These are phyloP conservation scores for Stachybotrys chlorohalonatus DNA, from an alignment of 2,329 filamentous ascomycete genomes.

Conservation along the genomic window DNA sequence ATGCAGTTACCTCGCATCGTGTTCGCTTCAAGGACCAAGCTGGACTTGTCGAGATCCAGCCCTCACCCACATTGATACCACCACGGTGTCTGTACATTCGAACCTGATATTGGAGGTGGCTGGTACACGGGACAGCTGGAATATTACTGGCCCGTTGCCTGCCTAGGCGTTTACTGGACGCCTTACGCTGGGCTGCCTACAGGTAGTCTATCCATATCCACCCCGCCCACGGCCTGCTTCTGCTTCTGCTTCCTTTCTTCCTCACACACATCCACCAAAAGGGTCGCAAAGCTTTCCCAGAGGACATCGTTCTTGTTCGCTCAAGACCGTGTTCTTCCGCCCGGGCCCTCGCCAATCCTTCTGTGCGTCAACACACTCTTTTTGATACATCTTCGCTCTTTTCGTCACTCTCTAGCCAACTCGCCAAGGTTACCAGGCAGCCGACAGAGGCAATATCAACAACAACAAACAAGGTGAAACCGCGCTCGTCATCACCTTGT, in stretches of 20 bases:
- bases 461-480: neutral
- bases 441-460: neutral
- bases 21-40: neutral
- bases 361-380: conserved; percentile 28
- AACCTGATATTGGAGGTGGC: neutral
- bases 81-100: no score
- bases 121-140: neutral
- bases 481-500: neutral
- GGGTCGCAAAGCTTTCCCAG: conserved; percentile 47
- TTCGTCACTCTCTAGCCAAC: conserved; percentile 43
- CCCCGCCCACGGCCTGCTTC: conserved; percentile 12
- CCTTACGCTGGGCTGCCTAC: neutral
- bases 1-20: neutral
- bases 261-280: conserved; percentile 44
- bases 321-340: conserved; percentile 37
- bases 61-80: no score
- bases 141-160: no score
- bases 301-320: conserved; percentile 43
- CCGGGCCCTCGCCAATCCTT: conserved; percentile 44
- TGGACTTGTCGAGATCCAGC: neutral
- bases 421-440: conserved; percentile 3
- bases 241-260: conserved; percentile 36
- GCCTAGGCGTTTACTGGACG: neutral
- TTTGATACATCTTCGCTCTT: conserved; percentile 31
- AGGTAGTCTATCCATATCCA: conserved; percentile 2